Percentiles rank a stretch among this genome's conserved stretches.
phyloP scores from a whole-genome alignment of 305 asterid genomes.

The Fraxinus nigra region DNA sequence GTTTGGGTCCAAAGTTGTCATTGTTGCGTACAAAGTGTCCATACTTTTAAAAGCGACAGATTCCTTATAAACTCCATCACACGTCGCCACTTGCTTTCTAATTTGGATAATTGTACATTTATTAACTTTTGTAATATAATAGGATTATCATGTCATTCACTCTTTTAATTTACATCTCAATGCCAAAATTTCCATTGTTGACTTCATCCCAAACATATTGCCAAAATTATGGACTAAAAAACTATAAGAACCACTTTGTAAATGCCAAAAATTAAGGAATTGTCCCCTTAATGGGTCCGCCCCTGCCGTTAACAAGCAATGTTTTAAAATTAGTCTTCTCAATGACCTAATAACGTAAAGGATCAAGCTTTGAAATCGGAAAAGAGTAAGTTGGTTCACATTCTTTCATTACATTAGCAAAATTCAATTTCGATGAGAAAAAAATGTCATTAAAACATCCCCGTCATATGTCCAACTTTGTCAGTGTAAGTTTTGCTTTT shows the following conservation, averaged over 20 bases:
- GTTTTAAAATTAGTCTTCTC: neutral
- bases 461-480: neutral
- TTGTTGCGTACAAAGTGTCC: slow-evolving; percentile 32
- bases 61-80: slow-evolving; percentile 22
- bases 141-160: neutral
- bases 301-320: neutral
- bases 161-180: neutral
- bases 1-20: slow-evolving; percentile 2
- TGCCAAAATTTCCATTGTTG: neutral
- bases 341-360: neutral
- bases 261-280: no score
- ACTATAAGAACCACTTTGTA: no score
- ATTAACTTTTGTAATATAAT: neutral
- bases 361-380: neutral
- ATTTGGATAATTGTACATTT: neutral
- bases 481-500: no score
- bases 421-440: neutral
- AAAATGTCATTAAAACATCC: neutral
- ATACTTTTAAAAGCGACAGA: slow-evolving; percentile 20
- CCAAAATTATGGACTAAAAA: neutral
- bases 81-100: slow-evolving; percentile 33
- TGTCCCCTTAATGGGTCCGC: no score
- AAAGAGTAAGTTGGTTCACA: neutral
- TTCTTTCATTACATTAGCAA: neutral
- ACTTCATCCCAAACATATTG: neutral